Conservation (phyloP, 371 early-diverging fungal species). For the Mucor saturninus region DNA sequence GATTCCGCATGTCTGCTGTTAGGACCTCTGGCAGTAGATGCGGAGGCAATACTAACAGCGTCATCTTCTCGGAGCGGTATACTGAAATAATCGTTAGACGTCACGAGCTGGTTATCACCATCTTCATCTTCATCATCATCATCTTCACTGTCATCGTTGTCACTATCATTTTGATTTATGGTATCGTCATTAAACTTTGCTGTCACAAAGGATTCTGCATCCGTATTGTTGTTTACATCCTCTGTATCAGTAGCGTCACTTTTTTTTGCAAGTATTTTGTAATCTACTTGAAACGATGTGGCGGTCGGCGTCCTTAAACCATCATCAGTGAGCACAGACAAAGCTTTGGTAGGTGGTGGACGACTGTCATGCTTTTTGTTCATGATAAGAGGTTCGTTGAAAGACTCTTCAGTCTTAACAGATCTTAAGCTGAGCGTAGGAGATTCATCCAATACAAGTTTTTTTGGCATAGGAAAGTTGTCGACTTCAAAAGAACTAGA, state of each 20-base stretch:
- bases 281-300: background rate
- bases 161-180: constrained; percentile 37
- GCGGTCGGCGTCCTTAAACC: constrained; percentile 1
- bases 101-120: constrained; percentile 16
- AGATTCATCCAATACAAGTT: constrained; percentile 15
- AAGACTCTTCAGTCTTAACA: constrained; percentile 15
- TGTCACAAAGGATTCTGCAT: constrained; percentile 74
- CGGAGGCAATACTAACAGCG: constrained; percentile 15
- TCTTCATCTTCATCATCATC: constrained; percentile 59
- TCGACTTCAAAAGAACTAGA: background rate
- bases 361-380: background rate
- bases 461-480: constrained; percentile 5
- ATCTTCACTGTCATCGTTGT: constrained; percentile 37
- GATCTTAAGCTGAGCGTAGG: constrained; percentile 21
- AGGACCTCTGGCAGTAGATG: constrained; percentile 15
- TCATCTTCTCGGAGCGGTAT: constrained; percentile 3
- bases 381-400: constrained; percentile 15
- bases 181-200: constrained; percentile 60
- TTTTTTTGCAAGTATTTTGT: background rate
- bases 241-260: no score
- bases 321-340: background rate
- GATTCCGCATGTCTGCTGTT: background rate
- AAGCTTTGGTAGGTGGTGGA: background rate
- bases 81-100: constrained; percentile 5
- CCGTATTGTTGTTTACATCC: constrained; percentile 74